Evolutionary conservation across 352 stramenopile species (phyloP).

Genomic region (Halophytophthora polymorphica): DNA sequence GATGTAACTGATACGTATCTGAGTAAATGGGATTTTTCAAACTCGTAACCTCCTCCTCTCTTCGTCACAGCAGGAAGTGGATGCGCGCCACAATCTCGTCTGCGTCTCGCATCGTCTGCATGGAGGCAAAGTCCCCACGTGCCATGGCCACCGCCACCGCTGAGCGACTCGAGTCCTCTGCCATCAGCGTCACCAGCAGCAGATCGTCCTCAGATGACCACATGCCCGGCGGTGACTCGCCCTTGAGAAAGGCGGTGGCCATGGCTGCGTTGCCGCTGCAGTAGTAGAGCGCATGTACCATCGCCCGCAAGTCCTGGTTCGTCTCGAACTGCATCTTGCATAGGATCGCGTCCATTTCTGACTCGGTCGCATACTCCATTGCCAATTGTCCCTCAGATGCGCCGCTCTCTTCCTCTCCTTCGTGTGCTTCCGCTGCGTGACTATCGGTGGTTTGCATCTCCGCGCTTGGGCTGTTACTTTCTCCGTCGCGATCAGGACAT

Average conservation of each 20-base stretch:
- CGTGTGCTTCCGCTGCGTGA: too few species aligned
- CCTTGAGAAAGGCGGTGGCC: slow-evolving; percentile 34
- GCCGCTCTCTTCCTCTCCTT: neutral
- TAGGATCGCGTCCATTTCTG: slow-evolving; percentile 25
- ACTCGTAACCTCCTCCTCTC: too few species aligned
- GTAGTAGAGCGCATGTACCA: slow-evolving; percentile 47
- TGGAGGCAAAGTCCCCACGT: slow-evolving; percentile 32
- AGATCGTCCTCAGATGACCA: slow-evolving; percentile 55
- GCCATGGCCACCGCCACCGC: slow-evolving; percentile 24
- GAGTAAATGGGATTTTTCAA: too few species aligned
- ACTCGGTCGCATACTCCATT: slow-evolving; percentile 19
- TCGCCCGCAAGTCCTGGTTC: slow-evolving; percentile 13
- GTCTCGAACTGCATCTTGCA: slow-evolving; percentile 36
- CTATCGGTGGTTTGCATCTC: too few species aligned
- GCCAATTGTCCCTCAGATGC: neutral
- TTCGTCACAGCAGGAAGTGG: slow-evolving; percentile 67
- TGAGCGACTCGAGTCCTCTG: slow-evolving; percentile 10
- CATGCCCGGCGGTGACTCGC: slow-evolving; percentile 23
- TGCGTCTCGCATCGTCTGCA: slow-evolving; percentile 31
- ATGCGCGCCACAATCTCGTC: slow-evolving; percentile 52
- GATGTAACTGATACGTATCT: too few species aligned
- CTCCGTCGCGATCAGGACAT: too few species aligned
- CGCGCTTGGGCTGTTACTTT: too few species aligned
- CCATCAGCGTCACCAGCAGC: slow-evolving; percentile 28
- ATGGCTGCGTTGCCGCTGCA: slow-evolving; percentile 26